Conservation (phyloP, 2,329 filamentous ascomycete species). For the Iodosphaeria phyllophila region DNA sequence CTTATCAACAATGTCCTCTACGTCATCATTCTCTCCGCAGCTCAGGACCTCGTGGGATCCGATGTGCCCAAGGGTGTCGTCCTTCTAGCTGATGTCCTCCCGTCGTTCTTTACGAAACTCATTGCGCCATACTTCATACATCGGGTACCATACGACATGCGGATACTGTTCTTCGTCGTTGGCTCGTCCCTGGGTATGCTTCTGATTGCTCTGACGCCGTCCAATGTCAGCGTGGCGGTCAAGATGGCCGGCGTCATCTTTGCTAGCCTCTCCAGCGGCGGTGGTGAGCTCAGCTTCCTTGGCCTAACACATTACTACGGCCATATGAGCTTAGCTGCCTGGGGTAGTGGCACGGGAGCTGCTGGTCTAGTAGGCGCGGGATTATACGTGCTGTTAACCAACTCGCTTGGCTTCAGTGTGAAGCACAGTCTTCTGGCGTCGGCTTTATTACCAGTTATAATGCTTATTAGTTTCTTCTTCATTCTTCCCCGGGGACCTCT, state of each 20-base stretch:
- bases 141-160: slow-evolving; percentile 57
- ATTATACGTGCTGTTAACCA: slow-evolving; percentile 72
- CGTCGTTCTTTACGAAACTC: slow-evolving; percentile 76
- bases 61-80: slow-evolving; percentile 77
- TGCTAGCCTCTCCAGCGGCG: slow-evolving; percentile 70
- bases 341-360: slow-evolving; percentile 83
- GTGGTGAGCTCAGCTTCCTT: slow-evolving; percentile 78
- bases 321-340: slow-evolving; percentile 67
- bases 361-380: slow-evolving; percentile 77
- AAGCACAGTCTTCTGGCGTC: slow-evolving; percentile 57
- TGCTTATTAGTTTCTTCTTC: slow-evolving; percentile 74
- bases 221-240: slow-evolving; percentile 41
- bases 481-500: slow-evolving; percentile 55
- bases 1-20: slow-evolving; percentile 96
- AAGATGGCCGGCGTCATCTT: slow-evolving; percentile 74
- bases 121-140: slow-evolving; percentile 90
- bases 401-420: slow-evolving; percentile 58
- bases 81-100: slow-evolving; percentile 79
- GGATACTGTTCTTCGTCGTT: slow-evolving; percentile 55
- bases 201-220: slow-evolving; percentile 63
- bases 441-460: slow-evolving; percentile 60
- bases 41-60: slow-evolving; percentile 84
- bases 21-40: slow-evolving; percentile 87
- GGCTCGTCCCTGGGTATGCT: slow-evolving; percentile 78
- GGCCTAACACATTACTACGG: slow-evolving; percentile 90